Percentiles rank a stretch among this genome's conserved stretches.
Evolutionary conservation across 2,329 filamentous ascomycete species (phyloP).

Genomic region (Stagonosporopsis tanaceti): DNA sequence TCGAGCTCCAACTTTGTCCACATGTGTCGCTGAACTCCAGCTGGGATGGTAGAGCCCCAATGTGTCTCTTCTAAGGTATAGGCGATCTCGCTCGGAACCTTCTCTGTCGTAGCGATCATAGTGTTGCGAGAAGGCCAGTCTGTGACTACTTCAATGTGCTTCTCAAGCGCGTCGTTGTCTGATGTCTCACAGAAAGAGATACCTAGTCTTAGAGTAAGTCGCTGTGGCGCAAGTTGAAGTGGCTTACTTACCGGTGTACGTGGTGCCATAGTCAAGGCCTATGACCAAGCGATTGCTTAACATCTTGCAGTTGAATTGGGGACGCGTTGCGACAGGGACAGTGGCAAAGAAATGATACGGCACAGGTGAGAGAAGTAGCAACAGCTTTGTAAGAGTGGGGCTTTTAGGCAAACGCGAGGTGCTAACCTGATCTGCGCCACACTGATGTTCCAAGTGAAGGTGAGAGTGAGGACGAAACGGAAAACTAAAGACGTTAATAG

Average conservation of each 20-base stretch:
- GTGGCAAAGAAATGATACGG: neutral
- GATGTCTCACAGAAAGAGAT: conserved; percentile 43
- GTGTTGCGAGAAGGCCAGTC: conserved; percentile 37
- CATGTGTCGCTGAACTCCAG: conserved; percentile 35
- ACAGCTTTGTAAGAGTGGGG: too few relatives aligned
- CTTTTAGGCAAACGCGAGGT: too few relatives aligned
- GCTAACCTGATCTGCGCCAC: too few relatives aligned
- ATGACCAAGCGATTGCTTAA: conserved; percentile 10
- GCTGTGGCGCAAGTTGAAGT: neutral
- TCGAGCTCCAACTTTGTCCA: conserved; percentile 47
- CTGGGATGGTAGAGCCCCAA: conserved; percentile 29
- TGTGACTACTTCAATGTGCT: conserved; percentile 34
- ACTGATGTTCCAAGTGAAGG: too few relatives aligned
- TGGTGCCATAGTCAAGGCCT: conserved; percentile 36
- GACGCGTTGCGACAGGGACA: neutral
- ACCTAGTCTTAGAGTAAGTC: conserved; percentile 22
- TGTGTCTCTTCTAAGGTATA: conserved; percentile 19
- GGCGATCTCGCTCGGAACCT: conserved; percentile 37
- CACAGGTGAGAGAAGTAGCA: too few relatives aligned
- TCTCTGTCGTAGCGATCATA: conserved; percentile 39
- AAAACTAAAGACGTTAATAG: too few relatives aligned
- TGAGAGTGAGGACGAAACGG: too few relatives aligned
- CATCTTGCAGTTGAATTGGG: neutral
- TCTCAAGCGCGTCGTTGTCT: neutral
- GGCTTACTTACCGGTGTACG: conserved; percentile 26